Base-by-base conservation (phyloP, 495 filamentous ascomycete species). In the Daldinia bambusicola region DNA sequence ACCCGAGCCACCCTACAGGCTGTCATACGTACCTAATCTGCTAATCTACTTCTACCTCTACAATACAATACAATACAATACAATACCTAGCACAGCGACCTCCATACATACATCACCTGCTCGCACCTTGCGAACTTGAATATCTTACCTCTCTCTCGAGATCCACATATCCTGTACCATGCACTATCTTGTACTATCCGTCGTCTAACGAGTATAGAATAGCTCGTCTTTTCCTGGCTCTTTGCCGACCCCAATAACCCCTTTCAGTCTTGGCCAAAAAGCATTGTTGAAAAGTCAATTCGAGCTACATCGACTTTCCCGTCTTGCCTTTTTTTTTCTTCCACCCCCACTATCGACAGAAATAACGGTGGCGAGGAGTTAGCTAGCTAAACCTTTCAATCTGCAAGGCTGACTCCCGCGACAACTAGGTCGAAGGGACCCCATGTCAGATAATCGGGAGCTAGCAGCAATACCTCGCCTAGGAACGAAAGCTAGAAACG, bases 381-480 rank as follows among this genome's bases (percentile, higher is more conserved):
- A 61, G 50, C 61, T 63, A 60, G 63, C 55, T 41, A 38, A 50
- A 72, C 12, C 41, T 16, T 26, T 50, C 36, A 48, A 74, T 51
- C 66, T 66, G 66, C 71, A 67, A 74, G 71, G 71, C 71, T 74
- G 71, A 74, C 71, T 70, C 31, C 62, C 71, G 71, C 67, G 61
- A 70, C 71, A 63, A 69, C 63, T 66, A 60, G 37, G 62, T 64
- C 59, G 58, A 70, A 70, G 30, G 71, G 67, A 70, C 71, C 66
- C 71, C 71, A 74, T 74, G 71, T 74, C 67, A 66, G 67, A 70
- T 69, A 58, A 67, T 69, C 62, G 71, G 66, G 53, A 60, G 58
- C 58, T 58, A 70, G 67, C 66, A 70, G 71, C 58, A 61, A 51
- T 30, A 70, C 38, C 36, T 66, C 66, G 65, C 58, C 67, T 16